phyloP scores from a whole-genome alignment of 1,139 yeast species.

The Debaryomyces fabryi region DNA sequence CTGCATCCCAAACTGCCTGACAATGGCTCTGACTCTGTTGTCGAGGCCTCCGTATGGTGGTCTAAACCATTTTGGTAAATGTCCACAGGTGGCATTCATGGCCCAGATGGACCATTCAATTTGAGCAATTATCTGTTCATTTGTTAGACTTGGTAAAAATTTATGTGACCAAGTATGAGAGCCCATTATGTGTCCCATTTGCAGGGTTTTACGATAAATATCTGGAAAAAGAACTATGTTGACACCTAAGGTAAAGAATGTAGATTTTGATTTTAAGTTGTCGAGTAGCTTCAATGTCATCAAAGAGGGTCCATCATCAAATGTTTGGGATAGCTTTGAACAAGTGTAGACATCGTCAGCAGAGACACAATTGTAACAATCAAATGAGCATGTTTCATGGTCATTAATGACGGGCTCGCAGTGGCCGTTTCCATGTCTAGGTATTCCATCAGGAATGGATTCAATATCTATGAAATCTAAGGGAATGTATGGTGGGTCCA shows the following conservation, averaged over 20 bases:
- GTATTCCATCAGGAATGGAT: conserved; percentile 47
- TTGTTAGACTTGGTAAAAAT: conserved; percentile 73
- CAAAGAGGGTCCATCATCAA: conserved; percentile 93
- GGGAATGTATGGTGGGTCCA: conserved; percentile 85
- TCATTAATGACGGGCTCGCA: conserved; percentile 53
- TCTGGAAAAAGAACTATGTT: conserved; percentile 79
- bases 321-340: conserved; percentile 75
- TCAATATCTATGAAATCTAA: conserved; percentile 66
- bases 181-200: conserved; percentile 76
- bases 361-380: conserved; percentile 79
- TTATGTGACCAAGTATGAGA: conserved; percentile 95
- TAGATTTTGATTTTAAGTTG: conserved; percentile 54
- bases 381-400: conserved; percentile 69
- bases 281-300: conserved; percentile 63
- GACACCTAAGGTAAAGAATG: conserved; percentile 85
- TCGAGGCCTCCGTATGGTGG: conserved; percentile 98
- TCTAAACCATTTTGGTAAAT: conserved; percentile 90
- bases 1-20: conserved; percentile 84
- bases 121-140: conserved; percentile 85
- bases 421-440: conserved; percentile 57
- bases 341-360: conserved; percentile 79
- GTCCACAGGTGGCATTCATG: conserved; percentile 90
- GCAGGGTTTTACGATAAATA: conserved; percentile 58
- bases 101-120: conserved; percentile 98
- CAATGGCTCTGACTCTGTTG: conserved; percentile 76